phyloP scores from a whole-genome alignment of 2,329 filamentous ascomycete genomes.

The Monilinia polystroma region DNA sequence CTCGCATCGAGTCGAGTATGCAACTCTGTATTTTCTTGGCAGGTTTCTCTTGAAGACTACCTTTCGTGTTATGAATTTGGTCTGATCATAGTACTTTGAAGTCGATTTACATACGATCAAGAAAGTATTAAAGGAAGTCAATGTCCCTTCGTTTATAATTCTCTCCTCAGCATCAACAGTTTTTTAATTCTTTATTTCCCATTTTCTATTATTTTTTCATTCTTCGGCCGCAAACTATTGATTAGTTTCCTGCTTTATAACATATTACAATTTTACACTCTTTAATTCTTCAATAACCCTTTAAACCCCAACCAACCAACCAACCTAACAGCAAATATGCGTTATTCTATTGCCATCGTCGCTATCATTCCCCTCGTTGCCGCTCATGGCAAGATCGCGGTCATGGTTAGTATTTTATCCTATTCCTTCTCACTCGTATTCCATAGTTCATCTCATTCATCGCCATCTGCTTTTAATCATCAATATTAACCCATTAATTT shows the following conservation, averaged over 20 bases:
- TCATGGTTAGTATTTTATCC: conserved; percentile 30
- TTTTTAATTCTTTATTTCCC: conserved; percentile 25
- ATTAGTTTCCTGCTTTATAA: conserved; percentile 33
- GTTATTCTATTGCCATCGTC: conserved; percentile 41
- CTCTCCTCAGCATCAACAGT: conserved; percentile 37
- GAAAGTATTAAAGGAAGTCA: conserved; percentile 35
- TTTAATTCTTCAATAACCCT: conserved; percentile 22
- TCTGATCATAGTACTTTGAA: background rate
- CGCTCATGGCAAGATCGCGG: conserved; percentile 59
- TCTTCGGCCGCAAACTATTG: conserved; percentile 37
- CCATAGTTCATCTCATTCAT: background rate
- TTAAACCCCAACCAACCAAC: conserved; percentile 23
- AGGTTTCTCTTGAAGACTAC: conserved; percentile 17
- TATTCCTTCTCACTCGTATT: background rate
- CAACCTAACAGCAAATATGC: conserved; percentile 34
- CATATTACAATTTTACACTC: conserved; percentile 30
- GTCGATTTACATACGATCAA: conserved; percentile 9
- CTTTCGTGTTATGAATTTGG: background rate
- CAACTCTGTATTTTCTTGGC: conserved; percentile 27
- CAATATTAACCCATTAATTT: conserved; percentile 17
- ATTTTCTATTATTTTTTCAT: conserved; percentile 25
- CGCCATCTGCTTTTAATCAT: background rate
- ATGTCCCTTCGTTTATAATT: conserved; percentile 28
- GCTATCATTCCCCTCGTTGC: conserved; percentile 55
- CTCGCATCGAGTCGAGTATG: conserved; percentile 12